phyloP scores from a whole-genome alignment of 2,329 filamentous ascomycete genomes.

The Stromatinia cepivora region DNA sequence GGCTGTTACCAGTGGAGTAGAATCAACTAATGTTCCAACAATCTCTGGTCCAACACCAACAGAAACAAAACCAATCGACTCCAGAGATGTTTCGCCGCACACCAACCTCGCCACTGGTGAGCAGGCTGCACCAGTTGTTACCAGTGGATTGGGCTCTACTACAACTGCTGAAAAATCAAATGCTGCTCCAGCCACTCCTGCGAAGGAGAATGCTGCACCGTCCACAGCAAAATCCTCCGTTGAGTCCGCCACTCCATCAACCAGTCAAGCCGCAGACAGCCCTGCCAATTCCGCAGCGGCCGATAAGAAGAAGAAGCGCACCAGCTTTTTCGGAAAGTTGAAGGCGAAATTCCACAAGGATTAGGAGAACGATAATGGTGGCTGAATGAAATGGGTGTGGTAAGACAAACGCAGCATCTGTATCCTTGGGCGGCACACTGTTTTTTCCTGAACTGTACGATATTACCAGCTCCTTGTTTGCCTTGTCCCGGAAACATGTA shows the following conservation, averaged over 20 bases:
- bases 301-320: slow-evolving; percentile 43
- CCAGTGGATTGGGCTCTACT: slow-evolving; percentile 34
- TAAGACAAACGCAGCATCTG: slow-evolving; percentile 15
- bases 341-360: slow-evolving; percentile 52
- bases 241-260: slow-evolving; percentile 33
- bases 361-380: slow-evolving; percentile 26
- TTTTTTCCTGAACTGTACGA: slow-evolving; percentile 25
- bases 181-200: slow-evolving; percentile 29
- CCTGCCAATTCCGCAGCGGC: slow-evolving; percentile 30
- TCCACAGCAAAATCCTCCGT: slow-evolving; percentile 33
- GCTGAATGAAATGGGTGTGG: slow-evolving; percentile 8
- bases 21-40: background rate
- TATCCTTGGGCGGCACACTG: slow-evolving; percentile 17
- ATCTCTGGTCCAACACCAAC: background rate
- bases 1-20: slow-evolving; percentile 7
- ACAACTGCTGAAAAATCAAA: slow-evolving; percentile 29
- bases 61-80: background rate
- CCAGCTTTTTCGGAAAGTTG: slow-evolving; percentile 46
- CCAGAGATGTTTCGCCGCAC: slow-evolving; percentile 39
- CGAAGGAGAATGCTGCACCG: slow-evolving; percentile 28
- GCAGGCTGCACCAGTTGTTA: slow-evolving; percentile 33
- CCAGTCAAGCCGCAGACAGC: slow-evolving; percentile 35
- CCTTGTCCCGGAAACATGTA: slow-evolving; percentile 16
- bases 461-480: slow-evolving; percentile 21
- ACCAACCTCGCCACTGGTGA: slow-evolving; percentile 27